Evolutionary conservation across 2,329 filamentous ascomycete species (phyloP).

Genomic region (Fusarium duplospermum): DNA sequence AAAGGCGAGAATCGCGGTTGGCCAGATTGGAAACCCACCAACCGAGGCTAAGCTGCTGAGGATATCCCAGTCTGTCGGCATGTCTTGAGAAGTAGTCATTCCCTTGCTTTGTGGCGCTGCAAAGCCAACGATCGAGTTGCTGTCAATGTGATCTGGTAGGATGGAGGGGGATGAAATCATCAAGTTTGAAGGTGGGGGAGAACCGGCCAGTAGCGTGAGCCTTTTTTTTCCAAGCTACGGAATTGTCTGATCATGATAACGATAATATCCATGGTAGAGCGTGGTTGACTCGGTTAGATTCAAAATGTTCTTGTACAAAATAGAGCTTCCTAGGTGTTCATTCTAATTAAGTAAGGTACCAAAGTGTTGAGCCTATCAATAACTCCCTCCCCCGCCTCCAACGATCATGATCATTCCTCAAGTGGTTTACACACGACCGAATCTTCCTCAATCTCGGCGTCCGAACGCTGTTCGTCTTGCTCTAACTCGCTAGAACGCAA

Average conservation of each 20-base stretch:
- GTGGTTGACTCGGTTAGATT: neutral
- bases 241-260: neutral
- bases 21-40: neutral
- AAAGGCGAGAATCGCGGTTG: neutral
- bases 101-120: neutral
- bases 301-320: too few relatives aligned
- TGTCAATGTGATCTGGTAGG: neutral
- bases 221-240: neutral
- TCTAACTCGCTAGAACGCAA: too few relatives aligned
- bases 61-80: neutral
- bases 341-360: neutral
- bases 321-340: too few relatives aligned
- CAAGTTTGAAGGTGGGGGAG: neutral
- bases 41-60: neutral
- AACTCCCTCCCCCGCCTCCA: neutral
- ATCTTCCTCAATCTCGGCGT: neutral
- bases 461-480: fast-evolving
- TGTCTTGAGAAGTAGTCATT: neutral
- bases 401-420: neutral
- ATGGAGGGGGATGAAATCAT: neutral
- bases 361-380: neutral
- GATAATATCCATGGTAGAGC: neutral
- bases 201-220: neutral
- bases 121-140: neutral
- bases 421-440: neutral